phyloP scores from a whole-genome alignment of 306 rosid species.

The Lathyrus oleraceus region DNA sequence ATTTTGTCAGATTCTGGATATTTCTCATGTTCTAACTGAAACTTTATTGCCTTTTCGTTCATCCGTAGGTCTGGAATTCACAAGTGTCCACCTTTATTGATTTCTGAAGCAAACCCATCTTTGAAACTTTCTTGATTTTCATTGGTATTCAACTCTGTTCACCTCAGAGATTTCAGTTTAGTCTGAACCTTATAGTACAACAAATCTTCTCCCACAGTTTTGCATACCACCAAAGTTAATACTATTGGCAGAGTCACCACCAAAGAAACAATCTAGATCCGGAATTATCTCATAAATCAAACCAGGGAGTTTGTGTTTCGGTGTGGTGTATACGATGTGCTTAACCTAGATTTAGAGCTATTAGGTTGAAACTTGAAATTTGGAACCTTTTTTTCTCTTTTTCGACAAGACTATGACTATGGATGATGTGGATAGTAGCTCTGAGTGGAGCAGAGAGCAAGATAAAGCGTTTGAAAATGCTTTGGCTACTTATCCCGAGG shows the following conservation, averaged over 20 bases:
- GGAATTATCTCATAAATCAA: slow-evolving; percentile 31
- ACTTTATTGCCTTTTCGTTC: slow-evolving; percentile 61
- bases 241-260: slow-evolving; percentile 21
- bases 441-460: slow-evolving; percentile 87
- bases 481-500: slow-evolving; percentile 72
- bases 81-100: slow-evolving; percentile 51
- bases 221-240: slow-evolving; percentile 33
- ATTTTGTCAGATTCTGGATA: slow-evolving; percentile 55
- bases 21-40: slow-evolving; percentile 76
- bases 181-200: slow-evolving; percentile 6
- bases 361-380: slow-evolving; percentile 38
- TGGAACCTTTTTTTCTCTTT: slow-evolving; percentile 36
- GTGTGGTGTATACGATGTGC: slow-evolving; percentile 35
- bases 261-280: slow-evolving; percentile 45
- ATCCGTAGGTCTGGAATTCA: slow-evolving; percentile 68
- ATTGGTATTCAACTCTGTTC: slow-evolving; percentile 52
- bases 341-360: slow-evolving; percentile 41
- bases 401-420: slow-evolving; percentile 54
- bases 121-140: slow-evolving; percentile 30
- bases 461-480: slow-evolving; percentile 94
- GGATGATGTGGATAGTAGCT: slow-evolving; percentile 68
- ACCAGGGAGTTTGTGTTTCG: not conserved
- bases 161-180: slow-evolving; percentile 22
- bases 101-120: slow-evolving; percentile 56
- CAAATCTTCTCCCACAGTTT: slow-evolving; percentile 14